These are phyloP conservation scores for Botryotinia globosa DNA, from an alignment of 2,329 filamentous ascomycete genomes.

Conservation along the genomic window DNA sequence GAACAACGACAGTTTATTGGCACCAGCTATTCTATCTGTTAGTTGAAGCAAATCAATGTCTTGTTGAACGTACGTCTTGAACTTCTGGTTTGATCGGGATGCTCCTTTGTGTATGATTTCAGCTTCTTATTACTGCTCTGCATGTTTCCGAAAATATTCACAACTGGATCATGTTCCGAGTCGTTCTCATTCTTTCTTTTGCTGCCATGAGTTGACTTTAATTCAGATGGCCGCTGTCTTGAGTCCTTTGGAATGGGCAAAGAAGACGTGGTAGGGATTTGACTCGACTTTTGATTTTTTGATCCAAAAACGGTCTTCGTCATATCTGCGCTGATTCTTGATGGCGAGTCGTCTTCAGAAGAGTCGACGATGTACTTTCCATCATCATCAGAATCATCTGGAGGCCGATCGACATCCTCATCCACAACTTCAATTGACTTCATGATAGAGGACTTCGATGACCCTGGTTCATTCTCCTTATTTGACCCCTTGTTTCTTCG, in stretches of 20 bases:
- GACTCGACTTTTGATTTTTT: neutral
- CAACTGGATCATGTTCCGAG: conserved; percentile 20
- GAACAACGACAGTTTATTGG: neutral
- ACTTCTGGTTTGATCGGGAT: neutral
- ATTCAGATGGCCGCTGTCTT: neutral
- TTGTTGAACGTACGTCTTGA: conserved; percentile 4
- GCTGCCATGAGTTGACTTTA: conserved; percentile 2
- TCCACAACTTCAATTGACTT: neutral
- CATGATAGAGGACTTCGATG: neutral
- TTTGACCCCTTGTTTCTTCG: neutral
- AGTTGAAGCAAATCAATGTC: neutral
- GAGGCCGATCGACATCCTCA: conserved; percentile 3
- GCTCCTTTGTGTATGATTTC: conserved; percentile 5
- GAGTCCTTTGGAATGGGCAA: neutral
- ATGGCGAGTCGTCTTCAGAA: conserved; percentile 11
- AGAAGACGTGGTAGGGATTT: neutral
- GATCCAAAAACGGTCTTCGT: conserved; percentile 8
- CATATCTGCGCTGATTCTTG: conserved; percentile 16
- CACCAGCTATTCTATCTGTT: conserved; percentile 11
- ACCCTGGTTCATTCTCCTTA: conserved; percentile 2
- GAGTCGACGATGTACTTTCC: neutral
- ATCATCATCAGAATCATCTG: conserved; percentile 20
- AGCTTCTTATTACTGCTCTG: conserved; percentile 19
- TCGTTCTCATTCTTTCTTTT: conserved; percentile 28
- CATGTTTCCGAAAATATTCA: conserved; percentile 26